Evolutionary conservation across 2,329 filamentous ascomycete genomes (phyloP).

Genomic region (Microsporum audouinii): DNA sequence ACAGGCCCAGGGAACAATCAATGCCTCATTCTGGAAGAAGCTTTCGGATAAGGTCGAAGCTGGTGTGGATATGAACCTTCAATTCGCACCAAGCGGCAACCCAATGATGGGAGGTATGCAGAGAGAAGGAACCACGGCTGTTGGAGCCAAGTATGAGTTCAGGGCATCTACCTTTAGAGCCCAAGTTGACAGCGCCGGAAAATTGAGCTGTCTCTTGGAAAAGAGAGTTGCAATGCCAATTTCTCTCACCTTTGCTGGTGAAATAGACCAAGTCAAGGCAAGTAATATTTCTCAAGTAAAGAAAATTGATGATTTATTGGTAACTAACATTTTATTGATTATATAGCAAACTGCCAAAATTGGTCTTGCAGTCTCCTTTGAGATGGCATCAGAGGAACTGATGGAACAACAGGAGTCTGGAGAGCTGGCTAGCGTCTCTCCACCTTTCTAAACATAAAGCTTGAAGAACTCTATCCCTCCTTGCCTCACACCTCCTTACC

Average conservation of each 20-base stretch:
- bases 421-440: conserved; percentile 34
- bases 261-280: conserved; percentile 93
- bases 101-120: conserved; percentile 64
- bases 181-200: conserved; percentile 89
- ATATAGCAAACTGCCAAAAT: conserved; percentile 84
- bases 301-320: neutral
- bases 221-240: conserved; percentile 91
- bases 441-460: conserved; percentile 36
- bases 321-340: conserved; percentile 10
- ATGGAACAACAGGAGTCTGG: conserved; percentile 66
- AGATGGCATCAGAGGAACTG: conserved; percentile 71
- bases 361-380: conserved; percentile 84
- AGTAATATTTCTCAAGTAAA: conserved; percentile 28
- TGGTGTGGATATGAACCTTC: conserved; percentile 85
- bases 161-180: conserved; percentile 88
- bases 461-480: neutral
- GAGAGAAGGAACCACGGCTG: conserved; percentile 80
- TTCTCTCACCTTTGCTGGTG: conserved; percentile 86
- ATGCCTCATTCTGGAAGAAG: conserved; percentile 85
- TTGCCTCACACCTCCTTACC: neutral
- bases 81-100: conserved; percentile 55
- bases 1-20: conserved; percentile 75
- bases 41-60: conserved; percentile 93
- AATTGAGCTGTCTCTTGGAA: conserved; percentile 83
- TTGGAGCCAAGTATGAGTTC: conserved; percentile 98